Evolutionary conservation across 2,329 filamentous ascomycete species (phyloP).

Genomic region (Rutstroemia sydowiana): DNA sequence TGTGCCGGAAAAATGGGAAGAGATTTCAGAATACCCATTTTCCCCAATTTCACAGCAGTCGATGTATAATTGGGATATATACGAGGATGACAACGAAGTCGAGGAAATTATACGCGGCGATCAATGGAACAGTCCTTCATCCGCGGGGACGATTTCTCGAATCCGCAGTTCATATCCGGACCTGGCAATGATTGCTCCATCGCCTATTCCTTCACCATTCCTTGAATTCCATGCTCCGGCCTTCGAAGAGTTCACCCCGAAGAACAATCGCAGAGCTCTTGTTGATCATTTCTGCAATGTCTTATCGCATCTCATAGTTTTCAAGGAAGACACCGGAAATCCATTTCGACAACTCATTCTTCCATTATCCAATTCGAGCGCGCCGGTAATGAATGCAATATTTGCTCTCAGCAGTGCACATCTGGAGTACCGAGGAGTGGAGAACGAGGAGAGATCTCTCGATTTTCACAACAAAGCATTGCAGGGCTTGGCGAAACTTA

Average conservation of each 20-base stretch:
- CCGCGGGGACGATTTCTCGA: slow-evolving; percentile 15
- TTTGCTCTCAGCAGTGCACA: slow-evolving; percentile 80
- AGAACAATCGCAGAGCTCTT: slow-evolving; percentile 46
- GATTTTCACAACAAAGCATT: slow-evolving; percentile 54
- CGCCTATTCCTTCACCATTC: slow-evolving; percentile 22
- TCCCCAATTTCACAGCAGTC: slow-evolving; percentile 18
- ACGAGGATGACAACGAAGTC: slow-evolving; percentile 17
- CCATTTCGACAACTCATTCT: slow-evolving; percentile 56
- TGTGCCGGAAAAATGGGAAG: slow-evolving; percentile 19
- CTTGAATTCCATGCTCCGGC: slow-evolving; percentile 45
- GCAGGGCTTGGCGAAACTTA: slow-evolving; percentile 48
- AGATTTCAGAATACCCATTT: slow-evolving; percentile 17
- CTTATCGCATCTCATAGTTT: slow-evolving; percentile 59
- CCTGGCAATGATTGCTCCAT: slow-evolving; percentile 26
- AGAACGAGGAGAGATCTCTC: slow-evolving; percentile 46
- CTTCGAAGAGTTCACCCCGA: slow-evolving; percentile 50
- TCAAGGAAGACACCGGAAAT: slow-evolving; percentile 54
- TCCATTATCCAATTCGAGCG: slow-evolving; percentile 46
- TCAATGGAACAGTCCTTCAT: neutral
- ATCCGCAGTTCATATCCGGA: slow-evolving; percentile 27
- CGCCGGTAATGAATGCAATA: slow-evolving; percentile 69
- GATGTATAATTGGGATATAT: slow-evolving; percentile 16
- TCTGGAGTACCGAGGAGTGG: slow-evolving; percentile 56
- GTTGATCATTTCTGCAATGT: slow-evolving; percentile 58
- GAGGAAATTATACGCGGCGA: slow-evolving; percentile 23